Base-by-base conservation (phyloP, 163 green algal genomes). In the Smithsoniella earleae region DNA sequence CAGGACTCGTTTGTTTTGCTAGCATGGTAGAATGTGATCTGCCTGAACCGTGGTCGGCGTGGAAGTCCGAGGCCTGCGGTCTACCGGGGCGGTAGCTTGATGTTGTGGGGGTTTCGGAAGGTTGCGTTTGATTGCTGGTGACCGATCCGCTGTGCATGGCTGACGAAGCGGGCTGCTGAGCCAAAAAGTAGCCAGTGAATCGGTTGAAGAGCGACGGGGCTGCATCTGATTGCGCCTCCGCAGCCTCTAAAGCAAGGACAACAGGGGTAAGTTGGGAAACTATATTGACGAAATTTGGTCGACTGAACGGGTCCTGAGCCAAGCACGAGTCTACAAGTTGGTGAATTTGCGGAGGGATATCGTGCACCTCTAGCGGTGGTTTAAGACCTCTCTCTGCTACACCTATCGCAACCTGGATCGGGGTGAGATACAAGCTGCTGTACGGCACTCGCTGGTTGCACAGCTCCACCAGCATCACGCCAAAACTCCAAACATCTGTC, bases 401-500 rank as follows among this genome's bases (percentile, higher is more conserved):
- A 0, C 58, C 58, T 37, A 69, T 69, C 8, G 58, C 58, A 30
- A 88, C 85, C 83, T 90, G 85, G 27, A 93, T 78, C 18, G 89
- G 89, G 2, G 85, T 92, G 28, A 90, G 64, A 80, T 88, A 89
- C 0, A 79, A 83, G 73, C 81, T 65, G 10, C 79, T 73, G 74
- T 95, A 96, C 3, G 89, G 89, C 52, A 79, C 65, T 36, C 79
- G 64, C 49, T 81, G 74, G 2, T 79, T 88, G 40, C 93, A 75
- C 22, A 89, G 36, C 85, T 97, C 91, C 3, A 83, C 82, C 22
- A 91, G 80, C 77, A 95, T 46, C 66, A 94, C 89, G 37, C 89
- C 91, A 81, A 87, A 95, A 72, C 79, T 89, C 89, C 86, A 97
- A 3, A 95, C 86, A 74, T 97, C 91, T 3, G 83, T 83, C 45